A percentile compares a stretch with the other conserved stretches of the same genome.
Conservation (phyloP, 495 filamentous ascomycete genomes). For the Penicillium herquei region DNA sequence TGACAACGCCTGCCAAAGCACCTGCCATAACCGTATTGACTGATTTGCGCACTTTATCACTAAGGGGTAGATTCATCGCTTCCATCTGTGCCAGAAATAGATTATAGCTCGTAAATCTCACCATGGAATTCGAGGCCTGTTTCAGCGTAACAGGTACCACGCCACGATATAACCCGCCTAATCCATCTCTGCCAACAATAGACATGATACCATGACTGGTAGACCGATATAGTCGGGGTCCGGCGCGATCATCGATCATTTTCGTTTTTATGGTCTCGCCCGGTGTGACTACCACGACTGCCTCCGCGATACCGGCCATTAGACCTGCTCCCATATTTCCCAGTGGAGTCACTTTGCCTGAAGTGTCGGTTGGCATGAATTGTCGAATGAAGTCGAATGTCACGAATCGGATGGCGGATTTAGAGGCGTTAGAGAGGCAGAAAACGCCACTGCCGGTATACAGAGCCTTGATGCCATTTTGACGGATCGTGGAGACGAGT, state of each 20-base stretch:
- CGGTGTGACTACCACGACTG: constrained; percentile 24
- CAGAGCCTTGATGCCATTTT: constrained; percentile 13
- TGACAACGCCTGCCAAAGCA: constrained; percentile 25
- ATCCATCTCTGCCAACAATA: constrained; percentile 15
- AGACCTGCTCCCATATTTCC: constrained; percentile 20
- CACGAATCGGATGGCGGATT: constrained; percentile 21
- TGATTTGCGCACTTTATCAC: not conserved
- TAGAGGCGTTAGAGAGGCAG: constrained; percentile 20
- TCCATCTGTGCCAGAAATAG: constrained; percentile 16
- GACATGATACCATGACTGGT: constrained; percentile 15
- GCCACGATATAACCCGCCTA: constrained; percentile 21
- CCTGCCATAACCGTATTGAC: constrained; percentile 18
- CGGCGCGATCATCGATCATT: constrained; percentile 26
- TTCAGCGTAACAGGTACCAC: constrained; percentile 13
- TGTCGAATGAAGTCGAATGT: constrained; percentile 15
- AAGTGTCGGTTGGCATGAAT: constrained; percentile 10
- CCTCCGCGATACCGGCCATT: constrained; percentile 25
- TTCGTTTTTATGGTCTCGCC: constrained; percentile 32
- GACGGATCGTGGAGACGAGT: constrained; percentile 7
- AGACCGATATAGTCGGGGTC: constrained; percentile 12
- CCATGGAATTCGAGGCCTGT: constrained; percentile 27
- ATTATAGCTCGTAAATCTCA: constrained; percentile 28
- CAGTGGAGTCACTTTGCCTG: constrained; percentile 6
- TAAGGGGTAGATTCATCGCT: not conserved
- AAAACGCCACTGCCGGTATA: constrained; percentile 20